Conservation (phyloP, 371 early-diverging fungal genomes). For the Lichtheimia hyalospora region DNA sequence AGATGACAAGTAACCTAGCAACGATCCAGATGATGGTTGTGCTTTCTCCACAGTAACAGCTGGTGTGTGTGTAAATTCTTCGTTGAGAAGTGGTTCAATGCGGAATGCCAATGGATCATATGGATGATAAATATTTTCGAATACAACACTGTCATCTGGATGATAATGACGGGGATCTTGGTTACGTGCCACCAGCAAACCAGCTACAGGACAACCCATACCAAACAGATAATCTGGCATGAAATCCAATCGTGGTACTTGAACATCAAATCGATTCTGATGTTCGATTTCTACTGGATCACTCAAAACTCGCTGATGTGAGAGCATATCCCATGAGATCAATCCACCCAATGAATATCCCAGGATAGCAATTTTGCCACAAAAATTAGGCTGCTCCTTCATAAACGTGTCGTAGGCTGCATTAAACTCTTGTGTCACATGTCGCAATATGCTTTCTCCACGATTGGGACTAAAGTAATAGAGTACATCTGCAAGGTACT, state of each 20-base stretch:
- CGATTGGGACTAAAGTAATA: slow-evolving; percentile 56
- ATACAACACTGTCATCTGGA: slow-evolving; percentile 45
- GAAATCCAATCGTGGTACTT: slow-evolving; percentile 52
- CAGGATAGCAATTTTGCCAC: slow-evolving; percentile 57
- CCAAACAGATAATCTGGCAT: slow-evolving; percentile 56
- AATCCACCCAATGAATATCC: slow-evolving; percentile 71
- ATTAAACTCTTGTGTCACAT: slow-evolving; percentile 58
- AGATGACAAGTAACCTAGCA: background rate
- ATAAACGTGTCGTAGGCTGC: slow-evolving; percentile 51
- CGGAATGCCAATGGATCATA: slow-evolving; percentile 63
- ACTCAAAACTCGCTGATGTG: slow-evolving; percentile 33
- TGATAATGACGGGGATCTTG: slow-evolving; percentile 51
- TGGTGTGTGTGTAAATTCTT: slow-evolving; percentile 40
- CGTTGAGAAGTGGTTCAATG: slow-evolving; percentile 43
- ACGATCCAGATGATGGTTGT: slow-evolving; percentile 16
- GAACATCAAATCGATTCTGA: slow-evolving; percentile 38
- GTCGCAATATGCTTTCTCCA: slow-evolving; percentile 54
- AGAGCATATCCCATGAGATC: slow-evolving; percentile 64
- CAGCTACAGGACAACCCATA: slow-evolving; percentile 64
- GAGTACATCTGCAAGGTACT: slow-evolving; percentile 66
- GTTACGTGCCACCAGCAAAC: slow-evolving; percentile 60
- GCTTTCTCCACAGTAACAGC: slow-evolving; percentile 43
- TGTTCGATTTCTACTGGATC: slow-evolving; percentile 18
- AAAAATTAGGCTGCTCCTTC: slow-evolving; percentile 51
- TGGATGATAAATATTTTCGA: slow-evolving; percentile 68